These are phyloP conservation scores for Marasmius sp. DNA, from an alignment of 1,284 basidiomycete genomes.

Conservation along the genomic window DNA sequence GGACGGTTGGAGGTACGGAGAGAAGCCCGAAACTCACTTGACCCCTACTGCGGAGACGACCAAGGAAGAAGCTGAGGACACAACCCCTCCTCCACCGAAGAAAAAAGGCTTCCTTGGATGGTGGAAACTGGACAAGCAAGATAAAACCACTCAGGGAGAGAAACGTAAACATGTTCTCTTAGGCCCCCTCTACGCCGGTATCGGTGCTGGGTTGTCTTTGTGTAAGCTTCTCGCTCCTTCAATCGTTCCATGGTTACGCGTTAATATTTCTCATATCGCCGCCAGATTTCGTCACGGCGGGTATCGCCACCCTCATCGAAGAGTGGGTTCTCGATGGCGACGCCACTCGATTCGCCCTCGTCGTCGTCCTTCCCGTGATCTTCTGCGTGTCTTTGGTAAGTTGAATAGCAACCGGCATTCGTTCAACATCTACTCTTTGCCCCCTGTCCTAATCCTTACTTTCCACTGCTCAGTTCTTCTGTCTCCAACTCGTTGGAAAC, in stretches of 20 bases:
- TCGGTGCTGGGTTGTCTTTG: slow-evolving; percentile 61
- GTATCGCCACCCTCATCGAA: slow-evolving; percentile 56
- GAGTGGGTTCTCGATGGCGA: slow-evolving; percentile 71
- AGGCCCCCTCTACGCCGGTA: slow-evolving; percentile 73
- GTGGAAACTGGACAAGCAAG: slow-evolving; percentile 10
- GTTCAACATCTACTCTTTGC: neutral
- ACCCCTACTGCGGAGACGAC: neutral
- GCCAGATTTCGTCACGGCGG: slow-evolving; percentile 62
- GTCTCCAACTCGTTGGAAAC: slow-evolving; percentile 62
- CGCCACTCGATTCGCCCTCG: slow-evolving; percentile 62
- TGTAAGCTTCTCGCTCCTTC: slow-evolving; percentile 42
- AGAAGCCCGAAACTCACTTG: neutral
- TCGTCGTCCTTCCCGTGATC: slow-evolving; percentile 65
- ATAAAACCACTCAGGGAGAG: slow-evolving; percentile 2
- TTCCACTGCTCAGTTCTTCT: slow-evolving; percentile 52
- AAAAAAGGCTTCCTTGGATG: slow-evolving; percentile 4
- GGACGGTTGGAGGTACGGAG: neutral
- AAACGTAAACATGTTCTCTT: slow-evolving; percentile 49
- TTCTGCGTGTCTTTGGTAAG: slow-evolving; percentile 72
- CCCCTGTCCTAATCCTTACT: neutral
- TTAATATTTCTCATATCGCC: neutral
- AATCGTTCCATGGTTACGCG: neutral
- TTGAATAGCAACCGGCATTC: slow-evolving; percentile 3
- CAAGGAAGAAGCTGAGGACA: neutral
- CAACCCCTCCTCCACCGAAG: neutral